Evolutionary conservation across 768 basidiomycete genomes (phyloP), one percentile per base, ranked within the genome.

Genomic region (Melanogaster broomeanus): DNA sequence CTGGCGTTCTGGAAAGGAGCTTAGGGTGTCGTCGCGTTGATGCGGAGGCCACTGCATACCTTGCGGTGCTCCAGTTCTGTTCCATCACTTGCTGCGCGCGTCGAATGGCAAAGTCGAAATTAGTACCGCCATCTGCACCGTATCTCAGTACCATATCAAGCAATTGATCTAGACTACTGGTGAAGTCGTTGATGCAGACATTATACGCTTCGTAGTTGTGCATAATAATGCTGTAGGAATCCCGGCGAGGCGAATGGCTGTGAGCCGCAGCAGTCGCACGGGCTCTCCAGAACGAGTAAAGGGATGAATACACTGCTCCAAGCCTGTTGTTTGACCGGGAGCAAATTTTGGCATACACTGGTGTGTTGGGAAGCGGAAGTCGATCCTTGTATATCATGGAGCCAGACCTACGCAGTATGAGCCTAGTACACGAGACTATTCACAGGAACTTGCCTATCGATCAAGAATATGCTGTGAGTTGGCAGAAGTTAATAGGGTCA

Each of bases 221-320:
- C 7, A 78, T 51, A 15, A 82, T 57, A 41, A 83, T 67, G 15
- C 76, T 80, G 56, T 82, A 82, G 1, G 81, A 69, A 56, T 83
- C 48, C 41, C 48, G 33, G 21, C 52, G 52, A 8, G 56, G 49
- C 13, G 59, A 56, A 45, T 59, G 22, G 24, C 42, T 38, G 39
- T 61, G 6, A 44, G 62, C 16, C 53, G 72, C 45, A 6, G 74
- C 72, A 12, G 70, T 62, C 10, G 72, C 66, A 2, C 80, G 71
- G 2, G 82, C 73, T 7, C 61, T 53, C 81, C 80, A 83, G 61
- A 83, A 83, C 8, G 65, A 65, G 49, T 79, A 65, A 5, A 83
- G 59, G 0, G 80, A 74, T 1, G 79, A 77, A 27, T 74, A 75
- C 0, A 81, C 80, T 2, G 81, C 79, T 7, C 81, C 81, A 16